Evolutionary conservation across 371 early-diverging fungal species (phyloP), one percentile per base, ranked within the genome.

Genomic region (Mucor circinelloides): DNA sequence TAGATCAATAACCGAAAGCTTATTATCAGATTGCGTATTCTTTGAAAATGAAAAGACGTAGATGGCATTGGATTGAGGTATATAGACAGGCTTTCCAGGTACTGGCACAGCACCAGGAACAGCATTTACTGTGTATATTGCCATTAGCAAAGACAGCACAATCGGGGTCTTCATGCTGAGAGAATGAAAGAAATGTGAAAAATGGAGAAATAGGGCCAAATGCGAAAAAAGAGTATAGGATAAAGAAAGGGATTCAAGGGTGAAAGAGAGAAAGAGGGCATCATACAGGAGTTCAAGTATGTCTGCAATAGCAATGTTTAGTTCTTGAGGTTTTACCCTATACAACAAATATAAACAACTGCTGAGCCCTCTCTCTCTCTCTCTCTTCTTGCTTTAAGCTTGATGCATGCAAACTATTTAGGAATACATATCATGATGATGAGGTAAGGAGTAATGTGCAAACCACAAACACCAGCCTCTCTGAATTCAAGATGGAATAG

Each of bases 31-130:
- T 7, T 64, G 67, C 15, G 67, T 50, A 19, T 46, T 50, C 36
- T 64, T 63, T 60, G 74, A 58, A 19, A 70, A 70, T 3, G 74
- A 74, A 60, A 70, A 67, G 13, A 67, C 30, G 62, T 70, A 74
- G 36, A 74, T 40, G 1, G 67, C 23, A 40, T 70, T 70, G 13
- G 64, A 38, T 17, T 60, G n/a, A 34, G 67, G 30, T 4, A 74
- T 57, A 52, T 74, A 74, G 17, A 74, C 70, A 31, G 74, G 46
- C 31, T 67, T 67, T 10, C 72, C 72, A 50, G 54, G 54, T 17
- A 71, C 55, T 21, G 69, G 66, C 56, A 48, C 40, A 32, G 52
- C 27, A 27, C 52, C 52, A 52, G 52, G 52, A 9, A 48, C 48
- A 21, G 52, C 23, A 25, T 10, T 13, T 12, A 52, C 52, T 25